Conservation (phyloP, 805 yeast species). For the Pichia manshurica region DNA sequence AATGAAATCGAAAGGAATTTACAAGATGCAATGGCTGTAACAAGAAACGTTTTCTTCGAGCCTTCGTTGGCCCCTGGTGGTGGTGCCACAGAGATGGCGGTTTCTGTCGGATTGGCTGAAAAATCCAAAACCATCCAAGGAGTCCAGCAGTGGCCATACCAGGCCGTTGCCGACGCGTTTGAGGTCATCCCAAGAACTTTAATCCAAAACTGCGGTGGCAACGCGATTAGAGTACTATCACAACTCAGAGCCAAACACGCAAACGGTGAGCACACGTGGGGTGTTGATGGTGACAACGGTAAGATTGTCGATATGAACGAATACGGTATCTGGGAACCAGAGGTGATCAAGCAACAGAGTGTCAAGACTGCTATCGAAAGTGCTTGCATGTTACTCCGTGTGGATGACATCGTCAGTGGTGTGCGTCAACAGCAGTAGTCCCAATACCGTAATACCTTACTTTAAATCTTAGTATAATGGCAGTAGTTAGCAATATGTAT, state of each 20-base stretch:
- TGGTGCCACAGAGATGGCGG: slow-evolving; percentile 99
- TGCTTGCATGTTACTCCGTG: slow-evolving; percentile 90
- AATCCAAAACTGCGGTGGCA: slow-evolving; percentile 96
- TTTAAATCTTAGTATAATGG: too few relatives aligned
- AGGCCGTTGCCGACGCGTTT: slow-evolving; percentile 97
- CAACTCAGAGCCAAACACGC: slow-evolving; percentile 96
- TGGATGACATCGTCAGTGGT: slow-evolving; percentile 96
- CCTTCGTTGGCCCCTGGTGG: slow-evolving; percentile 98
- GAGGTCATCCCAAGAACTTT: slow-evolving; percentile 98
- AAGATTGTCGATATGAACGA: slow-evolving; percentile 92
- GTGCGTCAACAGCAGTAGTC: slow-evolving; percentile 44
- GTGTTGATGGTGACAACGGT: slow-evolving; percentile 93
- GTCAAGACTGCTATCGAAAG: slow-evolving; percentile 97
- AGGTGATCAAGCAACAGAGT: slow-evolving; percentile 93
- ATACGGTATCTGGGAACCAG: slow-evolving; percentile 99
- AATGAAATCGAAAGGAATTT: slow-evolving; percentile 95
- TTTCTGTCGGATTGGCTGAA: slow-evolving; percentile 80
- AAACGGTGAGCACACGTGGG: slow-evolving; percentile 76
- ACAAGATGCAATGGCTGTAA: slow-evolving; percentile 98
- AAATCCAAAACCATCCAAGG: slow-evolving; percentile 91
- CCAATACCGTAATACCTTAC: too few relatives aligned
- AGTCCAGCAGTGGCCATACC: slow-evolving; percentile 97
- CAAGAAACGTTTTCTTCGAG: slow-evolving; percentile 90
- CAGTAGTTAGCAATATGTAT: too few relatives aligned
- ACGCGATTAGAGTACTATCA: slow-evolving; percentile 83